phyloP scores from a whole-genome alignment of 2,329 filamentous ascomycete genomes.

The Trichoderma sp. region DNA sequence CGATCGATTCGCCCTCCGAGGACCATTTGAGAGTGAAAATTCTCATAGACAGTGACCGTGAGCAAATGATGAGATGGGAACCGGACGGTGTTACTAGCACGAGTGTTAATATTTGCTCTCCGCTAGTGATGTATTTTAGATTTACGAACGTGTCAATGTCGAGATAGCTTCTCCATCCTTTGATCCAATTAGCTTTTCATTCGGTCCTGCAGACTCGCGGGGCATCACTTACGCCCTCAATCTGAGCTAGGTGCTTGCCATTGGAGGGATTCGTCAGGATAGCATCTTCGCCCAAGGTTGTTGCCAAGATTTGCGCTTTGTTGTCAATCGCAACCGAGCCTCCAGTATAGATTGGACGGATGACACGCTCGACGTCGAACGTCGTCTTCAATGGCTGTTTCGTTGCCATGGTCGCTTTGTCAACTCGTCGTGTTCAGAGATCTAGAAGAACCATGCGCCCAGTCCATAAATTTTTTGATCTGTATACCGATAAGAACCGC shows the following conservation, averaged over 20 bases:
- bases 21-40: slow-evolving; percentile 75
- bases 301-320: slow-evolving; percentile 80
- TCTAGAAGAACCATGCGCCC: slow-evolving; percentile 4
- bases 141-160: slow-evolving; percentile 63
- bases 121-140: neutral
- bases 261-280: slow-evolving; percentile 83
- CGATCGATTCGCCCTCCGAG: slow-evolving; percentile 60
- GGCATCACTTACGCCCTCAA: slow-evolving; percentile 74
- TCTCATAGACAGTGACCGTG: slow-evolving; percentile 92
- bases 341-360: slow-evolving; percentile 93
- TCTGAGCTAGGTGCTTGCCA: slow-evolving; percentile 77
- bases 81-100: slow-evolving; percentile 80
- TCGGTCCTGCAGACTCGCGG: neutral
- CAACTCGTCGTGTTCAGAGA: neutral
- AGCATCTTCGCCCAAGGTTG: slow-evolving; percentile 89
- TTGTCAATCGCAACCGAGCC: slow-evolving; percentile 83
- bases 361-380: slow-evolving; percentile 80
- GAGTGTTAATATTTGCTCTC: slow-evolving; percentile 29
- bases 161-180: slow-evolving; percentile 82
- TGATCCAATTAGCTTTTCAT: slow-evolving; percentile 13
- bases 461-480: slow-evolving; percentile 28
- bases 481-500: neutral
- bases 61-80: slow-evolving; percentile 88
- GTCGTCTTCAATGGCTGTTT: slow-evolving; percentile 78
- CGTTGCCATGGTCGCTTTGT: slow-evolving; percentile 53